Evolutionary conservation across 805 yeast genomes (phyloP).

Genomic region (Saturnispora sekii): DNA sequence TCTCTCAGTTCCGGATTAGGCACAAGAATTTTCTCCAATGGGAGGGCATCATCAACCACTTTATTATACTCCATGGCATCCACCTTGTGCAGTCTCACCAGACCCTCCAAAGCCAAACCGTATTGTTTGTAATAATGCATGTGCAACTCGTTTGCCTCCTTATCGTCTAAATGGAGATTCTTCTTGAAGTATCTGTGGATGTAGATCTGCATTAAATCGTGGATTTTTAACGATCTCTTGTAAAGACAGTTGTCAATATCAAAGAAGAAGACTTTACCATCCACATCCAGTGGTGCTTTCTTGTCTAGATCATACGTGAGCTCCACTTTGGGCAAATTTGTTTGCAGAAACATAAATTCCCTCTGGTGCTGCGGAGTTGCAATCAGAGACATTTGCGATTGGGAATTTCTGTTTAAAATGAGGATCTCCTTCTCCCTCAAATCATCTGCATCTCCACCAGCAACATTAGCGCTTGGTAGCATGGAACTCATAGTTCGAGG

Average conservation of each 20-base stretch:
- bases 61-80: constrained; percentile 84
- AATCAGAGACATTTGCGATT: constrained; percentile 11
- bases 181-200: constrained; percentile 75
- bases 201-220: constrained; percentile 77
- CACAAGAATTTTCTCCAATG: constrained; percentile 64
- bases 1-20: constrained; percentile 50
- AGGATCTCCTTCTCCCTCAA: constrained; percentile 14
- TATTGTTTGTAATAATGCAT: constrained; percentile 70
- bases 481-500: neutral
- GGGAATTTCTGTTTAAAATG: constrained; percentile 13
- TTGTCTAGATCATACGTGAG: constrained; percentile 24
- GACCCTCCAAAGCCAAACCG: constrained; percentile 90
- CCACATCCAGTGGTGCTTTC: constrained; percentile 16
- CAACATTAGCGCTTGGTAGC: neutral
- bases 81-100: constrained; percentile 58
- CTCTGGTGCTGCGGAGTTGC: neutral
- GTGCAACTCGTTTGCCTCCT: constrained; percentile 67
- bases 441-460: constrained; percentile 10
- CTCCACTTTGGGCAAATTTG: constrained; percentile 18
- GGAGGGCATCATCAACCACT: constrained; percentile 87
- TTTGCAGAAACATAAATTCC: neutral
- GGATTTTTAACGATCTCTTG: constrained; percentile 62
- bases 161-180: constrained; percentile 50
- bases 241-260: constrained; percentile 94
- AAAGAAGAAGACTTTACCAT: constrained; percentile 51